Evolutionary conservation across 106 monocot species (phyloP), one percentile per base, ranked within the genome.

Genomic region (Alisma plantagoaquatica): DNA sequence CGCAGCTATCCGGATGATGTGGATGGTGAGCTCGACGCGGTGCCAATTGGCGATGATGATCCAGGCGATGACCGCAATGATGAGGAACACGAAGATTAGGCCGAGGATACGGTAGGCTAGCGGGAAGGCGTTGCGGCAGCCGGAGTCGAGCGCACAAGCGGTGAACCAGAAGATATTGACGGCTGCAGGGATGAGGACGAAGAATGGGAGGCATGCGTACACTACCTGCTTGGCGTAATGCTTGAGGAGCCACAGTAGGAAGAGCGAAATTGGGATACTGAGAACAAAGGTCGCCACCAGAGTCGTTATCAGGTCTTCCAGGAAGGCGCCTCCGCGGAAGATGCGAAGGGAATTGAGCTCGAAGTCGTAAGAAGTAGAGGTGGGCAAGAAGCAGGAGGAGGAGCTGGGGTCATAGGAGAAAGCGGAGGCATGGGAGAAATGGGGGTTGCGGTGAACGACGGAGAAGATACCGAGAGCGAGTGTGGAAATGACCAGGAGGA

Each of bases 151-250:
- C 0, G 65, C 16, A 59, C 92, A 93, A 42, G 72, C 74, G 53
- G 72, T 79, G 68, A 93, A 93, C 92, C 92, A 87, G 73, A 83
- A 93, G 27, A 70, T 41, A 44, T 93, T 83, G 61, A 87, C 50
- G 65, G 72, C 76, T 18, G 64, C 38, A 1, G 82, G 86, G 31
- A 57, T 54, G 57, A 87, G 48, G 41, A 93, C 42, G 57, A 93
- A 83, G 75, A 93, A 87, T 20, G 92, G 92, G 27, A 87, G 28
- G 42, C 46, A 53, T 7, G 52, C 50, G 56, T 93, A 93, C 17
- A 93, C 61, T 3, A 87, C 22, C 60, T 87, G 87, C 49, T 77
- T 77, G 33, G 92, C 64, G 61, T 61, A 83, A 18, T 57, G 53
- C 6, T 65, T 66, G 18, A 93, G 79, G 23, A 83, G 51, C 50